phyloP scores from a whole-genome alignment of 306 rosid species.

The Medicago ruthenica region DNA sequence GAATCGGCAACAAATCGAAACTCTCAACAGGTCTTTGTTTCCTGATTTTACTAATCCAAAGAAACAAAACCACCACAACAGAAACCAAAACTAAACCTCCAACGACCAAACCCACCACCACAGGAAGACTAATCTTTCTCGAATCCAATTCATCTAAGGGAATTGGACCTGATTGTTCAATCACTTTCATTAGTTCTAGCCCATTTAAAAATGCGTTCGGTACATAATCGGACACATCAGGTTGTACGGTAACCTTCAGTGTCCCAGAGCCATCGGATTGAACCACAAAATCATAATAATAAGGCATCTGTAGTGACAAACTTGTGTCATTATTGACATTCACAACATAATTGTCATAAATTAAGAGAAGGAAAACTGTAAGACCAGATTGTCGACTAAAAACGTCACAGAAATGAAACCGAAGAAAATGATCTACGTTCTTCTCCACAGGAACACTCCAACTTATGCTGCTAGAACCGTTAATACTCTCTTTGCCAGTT shows the following conservation, averaged over 20 bases:
- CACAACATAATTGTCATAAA: background rate
- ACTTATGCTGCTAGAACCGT: background rate
- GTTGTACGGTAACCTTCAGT: slow-evolving; percentile 20
- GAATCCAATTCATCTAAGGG: background rate
- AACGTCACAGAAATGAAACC: slow-evolving; percentile 53
- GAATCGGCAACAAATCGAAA: slow-evolving; percentile 38
- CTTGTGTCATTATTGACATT: accelerated
- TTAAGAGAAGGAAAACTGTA: background rate
- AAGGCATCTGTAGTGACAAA: background rate
- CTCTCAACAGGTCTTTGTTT: slow-evolving; percentile 33
- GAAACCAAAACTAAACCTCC: slow-evolving; percentile 34
- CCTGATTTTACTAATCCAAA: slow-evolving; percentile 35
- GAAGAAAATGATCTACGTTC: slow-evolving; percentile 36
- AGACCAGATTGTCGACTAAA: accelerated
- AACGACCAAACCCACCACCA: slow-evolving; percentile 35
- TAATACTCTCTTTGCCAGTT: slow-evolving; percentile 7
- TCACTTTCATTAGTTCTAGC: slow-evolving; percentile 54
- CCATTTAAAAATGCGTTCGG: slow-evolving; percentile 44
- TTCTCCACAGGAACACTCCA: slow-evolving; percentile 49
- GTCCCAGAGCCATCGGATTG: slow-evolving; percentile 41
- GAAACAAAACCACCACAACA: background rate
- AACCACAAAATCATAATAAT: slow-evolving; percentile 47
- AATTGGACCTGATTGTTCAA: background rate
- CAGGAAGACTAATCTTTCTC: background rate
- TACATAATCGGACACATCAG: background rate